Percentiles rank a stretch among this genome's conserved stretches.
Evolutionary conservation across 2,329 filamentous ascomycete genomes (phyloP).

Genomic region (Chaetomium globosum): DNA sequence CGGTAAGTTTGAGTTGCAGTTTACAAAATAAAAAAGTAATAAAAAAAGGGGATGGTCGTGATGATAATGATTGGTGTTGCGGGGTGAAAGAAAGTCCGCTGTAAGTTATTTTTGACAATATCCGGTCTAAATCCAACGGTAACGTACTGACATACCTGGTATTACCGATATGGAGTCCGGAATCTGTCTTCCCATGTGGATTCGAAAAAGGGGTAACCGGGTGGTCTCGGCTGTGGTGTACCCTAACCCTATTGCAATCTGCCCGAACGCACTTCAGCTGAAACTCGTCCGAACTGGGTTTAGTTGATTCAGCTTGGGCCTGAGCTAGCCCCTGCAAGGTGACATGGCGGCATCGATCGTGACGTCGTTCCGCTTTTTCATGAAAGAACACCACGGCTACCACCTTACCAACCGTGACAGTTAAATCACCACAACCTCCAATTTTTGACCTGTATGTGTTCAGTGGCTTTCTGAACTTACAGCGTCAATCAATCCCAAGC

Average conservation of each 20-base stretch:
- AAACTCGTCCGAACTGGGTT: background rate
- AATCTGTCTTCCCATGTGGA: background rate
- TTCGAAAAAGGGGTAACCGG: background rate
- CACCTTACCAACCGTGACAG: background rate
- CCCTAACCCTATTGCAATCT: conserved; percentile 3
- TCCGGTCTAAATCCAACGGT: background rate
- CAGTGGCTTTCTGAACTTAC: background rate
- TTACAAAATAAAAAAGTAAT: background rate
- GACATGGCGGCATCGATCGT: conserved; percentile 17
- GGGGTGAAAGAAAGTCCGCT: background rate
- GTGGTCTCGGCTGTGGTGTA: background rate
- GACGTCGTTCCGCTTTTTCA: conserved; percentile 18
- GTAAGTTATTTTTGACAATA: background rate
- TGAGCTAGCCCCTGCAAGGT: conserved; percentile 20
- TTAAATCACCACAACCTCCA: conserved; percentile 8
- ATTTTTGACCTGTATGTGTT: background rate
- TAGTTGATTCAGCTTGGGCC: background rate
- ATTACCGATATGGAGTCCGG: background rate
- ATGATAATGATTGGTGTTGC: background rate
- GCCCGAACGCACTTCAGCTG: background rate
- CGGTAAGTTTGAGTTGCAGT: background rate
- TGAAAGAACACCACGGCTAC: background rate
- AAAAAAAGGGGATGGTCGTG: background rate
- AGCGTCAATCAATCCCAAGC: background rate
- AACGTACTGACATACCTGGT: background rate